Evolutionary conservation across 805 yeast species (phyloP), one percentile per base, ranked within the genome.

Genomic region (Teunomyces tritomae): DNA sequence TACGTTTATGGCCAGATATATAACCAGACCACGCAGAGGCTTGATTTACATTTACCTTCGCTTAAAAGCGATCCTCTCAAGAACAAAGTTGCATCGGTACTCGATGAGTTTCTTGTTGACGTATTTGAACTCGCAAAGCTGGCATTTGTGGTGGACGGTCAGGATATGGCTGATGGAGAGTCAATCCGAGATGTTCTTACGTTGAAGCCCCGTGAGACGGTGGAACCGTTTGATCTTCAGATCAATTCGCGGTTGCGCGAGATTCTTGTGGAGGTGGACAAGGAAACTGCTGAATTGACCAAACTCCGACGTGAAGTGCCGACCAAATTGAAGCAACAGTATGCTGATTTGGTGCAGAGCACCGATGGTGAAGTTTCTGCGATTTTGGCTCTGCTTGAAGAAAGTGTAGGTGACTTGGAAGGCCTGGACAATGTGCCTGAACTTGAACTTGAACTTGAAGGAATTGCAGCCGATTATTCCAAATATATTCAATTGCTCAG

Each of bases 161-260:
- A 57, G 27, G 37, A 42, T 16, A 14, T 32, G 37, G 9, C 27
- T 5, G 10, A 11, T 1, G 32, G 34, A 55, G 68, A 4, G 49
- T 28, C 43, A 45, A 47, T 43, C 13, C 41, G 33, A 10, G 49
- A 41, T 32, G 36, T 66, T 3, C 50, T 71, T 7, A 52, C 67
- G 17, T 50, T 67, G 33, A 55, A 57, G 30, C 64, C 71, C 4
- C 54, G 36, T 34, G 73, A 68, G 48, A 76, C 76, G 48, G 74
- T 82, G 7, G 94, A 85, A 59, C 89, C 91, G 0, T 86, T 85
- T 62, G 92, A 88, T 58, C 65, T 77, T 34, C 82, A 76, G 14
- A 63, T 86, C 49, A 84, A 85, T 61, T 83, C 79, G 48, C 62
- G 72, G 47, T 75, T 87, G 27, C 70, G 92, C 41, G 70, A 74